Conservation (phyloP, 768 basidiomycete species). For the Suillus ampliporus region DNA sequence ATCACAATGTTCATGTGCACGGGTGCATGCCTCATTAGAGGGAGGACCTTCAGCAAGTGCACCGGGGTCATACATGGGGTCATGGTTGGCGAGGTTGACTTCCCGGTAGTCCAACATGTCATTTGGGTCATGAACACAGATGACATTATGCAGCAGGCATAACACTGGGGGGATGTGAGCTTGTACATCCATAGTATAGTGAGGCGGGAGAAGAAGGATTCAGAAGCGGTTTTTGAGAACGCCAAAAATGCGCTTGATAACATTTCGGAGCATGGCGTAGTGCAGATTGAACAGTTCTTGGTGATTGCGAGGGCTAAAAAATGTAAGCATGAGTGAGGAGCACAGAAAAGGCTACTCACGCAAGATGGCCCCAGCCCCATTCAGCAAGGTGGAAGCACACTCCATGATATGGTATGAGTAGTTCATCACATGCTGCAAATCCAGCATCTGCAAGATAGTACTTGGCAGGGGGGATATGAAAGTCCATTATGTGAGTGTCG, state of each 20-base stretch:
- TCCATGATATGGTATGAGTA: not conserved
- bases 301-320: constrained; percentile 35
- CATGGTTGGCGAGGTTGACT: too few relatives aligned
- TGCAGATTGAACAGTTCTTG: constrained; percentile 49
- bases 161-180: constrained; percentile 25
- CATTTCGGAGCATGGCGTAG: constrained; percentile 27
- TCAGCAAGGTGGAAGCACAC: constrained; percentile 34
- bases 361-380: constrained; percentile 35
- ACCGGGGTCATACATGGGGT: too few relatives aligned
- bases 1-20: not conserved
- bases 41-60: too few relatives aligned
- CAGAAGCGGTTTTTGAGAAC: constrained; percentile 34
- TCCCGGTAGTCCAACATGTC: constrained; percentile 1
- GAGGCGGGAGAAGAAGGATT: constrained; percentile 14
- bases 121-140: constrained; percentile 17
- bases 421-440: not conserved
- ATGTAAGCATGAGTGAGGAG: not conserved
- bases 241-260: constrained; percentile 32
- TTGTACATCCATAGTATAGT: constrained; percentile 22
- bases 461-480: constrained; percentile 7
- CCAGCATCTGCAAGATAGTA: constrained; percentile 32
- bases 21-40: too few relatives aligned
- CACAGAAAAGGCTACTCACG: too few relatives aligned
- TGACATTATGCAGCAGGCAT: constrained; percentile 32
- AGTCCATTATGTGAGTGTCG: constrained; percentile 8